phyloP scores from a whole-genome alignment of 78 protist species.

The Creolimax fragrantissima region DNA sequence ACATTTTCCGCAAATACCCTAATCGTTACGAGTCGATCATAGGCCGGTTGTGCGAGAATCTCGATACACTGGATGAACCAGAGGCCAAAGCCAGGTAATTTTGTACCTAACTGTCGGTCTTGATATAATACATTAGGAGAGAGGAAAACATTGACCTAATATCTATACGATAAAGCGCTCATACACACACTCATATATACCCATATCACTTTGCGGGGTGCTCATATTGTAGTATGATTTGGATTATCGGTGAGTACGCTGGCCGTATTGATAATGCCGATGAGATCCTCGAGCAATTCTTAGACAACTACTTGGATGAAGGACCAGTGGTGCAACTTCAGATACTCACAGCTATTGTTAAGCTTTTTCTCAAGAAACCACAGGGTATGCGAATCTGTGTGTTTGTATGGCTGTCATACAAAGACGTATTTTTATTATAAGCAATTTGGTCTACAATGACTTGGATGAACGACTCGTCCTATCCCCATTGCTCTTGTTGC shows the following conservation, averaged over 20 bases:
- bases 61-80: conserved; percentile 97
- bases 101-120: background rate
- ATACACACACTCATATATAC: background rate
- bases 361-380: conserved; percentile 92
- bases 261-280: conserved; percentile 96
- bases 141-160: too few species aligned
- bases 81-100: conserved; percentile 83
- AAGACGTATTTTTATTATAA: too few species aligned
- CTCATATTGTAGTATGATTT: conserved; percentile 79
- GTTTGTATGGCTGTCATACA: too few species aligned
- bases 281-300: conserved; percentile 37
- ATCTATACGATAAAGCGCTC: too few species aligned
- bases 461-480: too few species aligned
- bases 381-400: conserved; percentile 63
- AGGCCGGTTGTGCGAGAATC: conserved; percentile 90
- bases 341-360: conserved; percentile 94
- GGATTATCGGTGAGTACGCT: conserved; percentile 99
- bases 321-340: conserved; percentile 86
- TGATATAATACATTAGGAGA: background rate
- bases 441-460: too few species aligned
- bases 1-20: conserved; percentile 96
- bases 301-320: conserved; percentile 25
- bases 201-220: background rate
- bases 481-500: too few species aligned
- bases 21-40: conserved; percentile 92